Percentiles rank a stretch among this genome's conserved stretches.
Conservation (phyloP, 371 early-diverging fungal genomes). For the Saksenaea oblongispora region DNA sequence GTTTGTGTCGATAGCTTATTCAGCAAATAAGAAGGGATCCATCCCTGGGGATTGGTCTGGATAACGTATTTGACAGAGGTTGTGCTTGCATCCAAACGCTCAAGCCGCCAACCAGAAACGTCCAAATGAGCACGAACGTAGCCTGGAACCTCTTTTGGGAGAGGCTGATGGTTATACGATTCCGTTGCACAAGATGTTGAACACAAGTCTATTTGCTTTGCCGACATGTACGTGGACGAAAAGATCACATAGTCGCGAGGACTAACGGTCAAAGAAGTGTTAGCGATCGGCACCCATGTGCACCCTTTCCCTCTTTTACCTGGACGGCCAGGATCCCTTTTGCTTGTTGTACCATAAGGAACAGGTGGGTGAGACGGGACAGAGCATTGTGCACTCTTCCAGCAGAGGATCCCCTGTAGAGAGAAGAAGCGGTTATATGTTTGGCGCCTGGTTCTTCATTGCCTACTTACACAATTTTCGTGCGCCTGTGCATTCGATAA, state of each 20-base stretch:
- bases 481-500: constrained; percentile 45
- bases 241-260: constrained; percentile 56
- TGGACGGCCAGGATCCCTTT: constrained; percentile 60
- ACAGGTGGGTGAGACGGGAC: constrained; percentile 50
- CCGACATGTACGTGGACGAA: constrained; percentile 47
- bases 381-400: constrained; percentile 44
- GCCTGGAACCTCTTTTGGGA: constrained; percentile 42
- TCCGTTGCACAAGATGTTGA: constrained; percentile 51
- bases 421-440: background rate
- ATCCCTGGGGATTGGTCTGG: constrained; percentile 43
- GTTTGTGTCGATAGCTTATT: constrained; percentile 40
- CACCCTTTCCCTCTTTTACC: constrained; percentile 21
- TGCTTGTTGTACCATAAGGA: constrained; percentile 49
- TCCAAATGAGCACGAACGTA: constrained; percentile 53
- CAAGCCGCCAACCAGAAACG: constrained; percentile 52
- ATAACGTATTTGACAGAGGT: constrained; percentile 40
- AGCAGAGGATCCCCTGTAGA: constrained; percentile 55
- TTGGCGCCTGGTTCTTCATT: too few species aligned
- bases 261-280: too few species aligned
- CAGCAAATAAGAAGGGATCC: constrained; percentile 48
- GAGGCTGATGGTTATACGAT: constrained; percentile 34
- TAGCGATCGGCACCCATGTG: background rate
- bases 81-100: constrained; percentile 27
- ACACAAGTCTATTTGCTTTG: constrained; percentile 47
- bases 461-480: constrained; percentile 32